These are phyloP conservation scores for Alternaria gaisen DNA, from an alignment of 2,329 filamentous ascomycete genomes.

Conservation along the genomic window DNA sequence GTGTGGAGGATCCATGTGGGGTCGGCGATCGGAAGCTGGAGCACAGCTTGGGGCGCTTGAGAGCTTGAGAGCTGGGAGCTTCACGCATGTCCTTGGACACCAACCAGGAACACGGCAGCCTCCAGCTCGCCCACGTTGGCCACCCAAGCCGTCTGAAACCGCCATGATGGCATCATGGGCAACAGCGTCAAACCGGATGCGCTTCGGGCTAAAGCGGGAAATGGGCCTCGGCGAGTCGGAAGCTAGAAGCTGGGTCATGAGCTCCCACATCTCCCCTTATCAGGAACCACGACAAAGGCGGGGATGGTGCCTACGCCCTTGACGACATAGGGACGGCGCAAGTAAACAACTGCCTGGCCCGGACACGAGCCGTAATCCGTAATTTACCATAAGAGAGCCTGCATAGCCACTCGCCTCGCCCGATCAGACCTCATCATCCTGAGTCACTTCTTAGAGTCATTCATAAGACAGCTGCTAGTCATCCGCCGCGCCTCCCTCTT, in stretches of 20 bases:
- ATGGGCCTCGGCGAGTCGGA: constrained; percentile 45
- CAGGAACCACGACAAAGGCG: constrained; percentile 34
- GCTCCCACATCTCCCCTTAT: constrained; percentile 38
- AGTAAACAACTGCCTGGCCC: constrained; percentile 29
- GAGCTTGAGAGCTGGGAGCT: constrained; percentile 16
- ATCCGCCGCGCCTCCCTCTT: constrained; percentile 42
- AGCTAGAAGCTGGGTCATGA: constrained; percentile 27
- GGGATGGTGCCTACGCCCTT: constrained; percentile 38
- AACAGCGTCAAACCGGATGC: constrained; percentile 37
- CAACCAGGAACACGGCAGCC: constrained; percentile 31
- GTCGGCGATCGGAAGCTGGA: constrained; percentile 23
- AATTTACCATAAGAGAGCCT: constrained; percentile 25
- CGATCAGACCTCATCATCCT: constrained; percentile 32
- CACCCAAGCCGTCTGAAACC: constrained; percentile 44
- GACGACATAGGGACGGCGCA: constrained; percentile 36
- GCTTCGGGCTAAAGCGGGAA: constrained; percentile 32
- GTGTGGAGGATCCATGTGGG: constrained; percentile 32
- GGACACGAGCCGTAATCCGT: constrained; percentile 27
- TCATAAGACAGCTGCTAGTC: constrained; percentile 41
- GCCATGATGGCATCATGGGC: constrained; percentile 43
- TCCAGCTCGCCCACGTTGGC: constrained; percentile 47
- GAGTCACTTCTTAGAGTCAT: constrained; percentile 50
- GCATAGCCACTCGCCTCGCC: constrained; percentile 42
- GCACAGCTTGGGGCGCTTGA: constrained; percentile 16
- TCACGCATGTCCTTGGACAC: constrained; percentile 15